Evolutionary conservation across 768 basidiomycete species (phyloP).

Genomic region (Ramaria sp.): DNA sequence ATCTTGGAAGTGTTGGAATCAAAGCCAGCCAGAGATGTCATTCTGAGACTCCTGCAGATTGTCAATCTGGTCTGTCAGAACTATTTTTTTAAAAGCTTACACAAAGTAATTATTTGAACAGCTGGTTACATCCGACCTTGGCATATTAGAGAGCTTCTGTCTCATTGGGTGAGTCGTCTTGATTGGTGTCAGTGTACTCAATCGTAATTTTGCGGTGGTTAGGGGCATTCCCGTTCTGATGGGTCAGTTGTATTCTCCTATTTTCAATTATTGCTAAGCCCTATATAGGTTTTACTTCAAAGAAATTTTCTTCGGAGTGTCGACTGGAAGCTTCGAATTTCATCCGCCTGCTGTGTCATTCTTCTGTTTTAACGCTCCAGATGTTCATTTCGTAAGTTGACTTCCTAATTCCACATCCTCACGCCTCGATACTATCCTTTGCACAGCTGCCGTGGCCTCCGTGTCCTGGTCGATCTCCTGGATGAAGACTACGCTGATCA

Average conservation of each 20-base stretch:
- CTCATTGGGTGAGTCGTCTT: slow-evolving; percentile 53
- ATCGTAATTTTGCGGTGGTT: slow-evolving; percentile 4
- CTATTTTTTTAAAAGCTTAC: not conserved
- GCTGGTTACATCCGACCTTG: slow-evolving; percentile 56
- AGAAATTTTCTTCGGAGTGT: slow-evolving; percentile 88
- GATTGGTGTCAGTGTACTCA: slow-evolving; percentile 2
- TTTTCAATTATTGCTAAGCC: not conserved
- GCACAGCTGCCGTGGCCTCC: slow-evolving; percentile 81
- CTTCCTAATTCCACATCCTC: not conserved
- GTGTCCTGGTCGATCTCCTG: slow-evolving; percentile 88
- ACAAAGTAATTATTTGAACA: slow-evolving; percentile 11
- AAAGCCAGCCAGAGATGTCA: slow-evolving; percentile 74
- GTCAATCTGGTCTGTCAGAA: slow-evolving; percentile 63
- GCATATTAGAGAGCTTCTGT: slow-evolving; percentile 90
- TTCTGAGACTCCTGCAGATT: slow-evolving; percentile 76
- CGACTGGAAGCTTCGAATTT: slow-evolving; percentile 93
- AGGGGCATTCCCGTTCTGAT: slow-evolving; percentile 95
- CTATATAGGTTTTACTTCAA: slow-evolving; percentile 74
- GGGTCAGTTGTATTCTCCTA: slow-evolving; percentile 33
- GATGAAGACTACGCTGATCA: slow-evolving; percentile 95
- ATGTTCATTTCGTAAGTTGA: slow-evolving; percentile 95
- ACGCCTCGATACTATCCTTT: not conserved
- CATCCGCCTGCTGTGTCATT: slow-evolving; percentile 83
- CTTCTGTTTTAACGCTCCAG: slow-evolving; percentile 87
- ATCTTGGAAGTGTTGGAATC: slow-evolving; percentile 90